Base-by-base conservation (phyloP, 164 flowering plant genomes). In the Berberis vulgaris region DNA sequence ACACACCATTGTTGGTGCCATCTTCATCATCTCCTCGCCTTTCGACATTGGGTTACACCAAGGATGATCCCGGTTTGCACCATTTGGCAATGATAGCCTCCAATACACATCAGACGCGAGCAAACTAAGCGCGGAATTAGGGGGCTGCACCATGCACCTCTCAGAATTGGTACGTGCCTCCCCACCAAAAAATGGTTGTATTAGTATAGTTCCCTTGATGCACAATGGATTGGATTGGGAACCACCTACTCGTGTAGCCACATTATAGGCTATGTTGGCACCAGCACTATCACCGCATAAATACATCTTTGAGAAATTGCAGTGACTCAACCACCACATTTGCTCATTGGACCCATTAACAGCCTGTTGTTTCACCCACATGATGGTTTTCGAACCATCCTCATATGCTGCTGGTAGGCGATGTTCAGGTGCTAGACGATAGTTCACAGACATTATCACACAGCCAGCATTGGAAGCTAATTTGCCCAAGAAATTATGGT, bases 171-270 rank as follows among this genome's bases (percentile, higher is more conserved):
- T 78, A 54, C 85, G 66, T 7, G 67, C 64, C 57, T 83, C 87
- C 0, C 83, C 83, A 10, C 85, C 85, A n/a, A 83, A 81, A 47
- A 83, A 83, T 0, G 87, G 87, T 59, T 83, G 87, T 39, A 83
- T 71, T 1, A 81, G 39, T 12, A 83, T 69, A 0, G 64, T 45
- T 40, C 85, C 87, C 60, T 67, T 77, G 41, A 80, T 52, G 7
- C 26, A 43, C 46, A 77, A 41, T 0, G 83, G 77, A 47, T 55
- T 40, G 58, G 54, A 38, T 45, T 8, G 45, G 0, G 65, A 60
- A 0, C 69, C 70, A 3, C 26, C 26, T 26, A 65, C 41, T 38
- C 71, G 62, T n/a, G 59, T 45, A 3, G 77, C 81, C 10, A 83
- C 77, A 53, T 81, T 72, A 69, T 78, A 63, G 41, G 83, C 81